Conservation (phyloP, 441 rosid genomes). For the Syzygium malaccense region DNA sequence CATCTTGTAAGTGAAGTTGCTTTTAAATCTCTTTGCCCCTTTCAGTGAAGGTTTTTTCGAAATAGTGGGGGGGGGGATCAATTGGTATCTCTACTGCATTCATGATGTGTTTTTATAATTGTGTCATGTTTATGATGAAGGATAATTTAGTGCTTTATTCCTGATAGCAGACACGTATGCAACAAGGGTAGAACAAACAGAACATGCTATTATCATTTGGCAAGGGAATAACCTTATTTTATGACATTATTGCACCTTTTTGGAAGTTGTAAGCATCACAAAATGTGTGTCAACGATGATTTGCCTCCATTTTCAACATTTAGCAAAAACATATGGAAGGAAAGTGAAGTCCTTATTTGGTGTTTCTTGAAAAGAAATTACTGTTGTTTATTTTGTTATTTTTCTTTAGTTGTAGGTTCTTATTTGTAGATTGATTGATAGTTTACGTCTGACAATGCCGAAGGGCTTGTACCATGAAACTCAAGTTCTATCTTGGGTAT, state of each 20-base stretch:
- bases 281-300: background rate
- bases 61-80: constrained; percentile 66
- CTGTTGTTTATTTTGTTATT: background rate
- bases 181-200: background rate
- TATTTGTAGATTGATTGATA: constrained; percentile 92
- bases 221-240: background rate
- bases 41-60: constrained; percentile 94
- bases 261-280: background rate
- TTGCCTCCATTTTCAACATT: background rate
- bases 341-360: background rate
- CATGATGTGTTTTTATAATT: background rate
- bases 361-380: background rate
- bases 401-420: constrained; percentile 50
- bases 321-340: background rate
- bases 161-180: background rate
- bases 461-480: constrained; percentile 98
- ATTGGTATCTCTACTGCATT: constrained; percentile 6
- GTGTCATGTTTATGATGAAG: background rate
- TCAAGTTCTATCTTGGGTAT: constrained; percentile 93
- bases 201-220: background rate
- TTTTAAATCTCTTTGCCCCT: constrained; percentile 10
- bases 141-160: background rate
- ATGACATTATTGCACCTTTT: background rate
- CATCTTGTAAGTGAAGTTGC: constrained; percentile 4
- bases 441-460: constrained; percentile 88